Evolutionary conservation across 2,329 filamentous ascomycete species (phyloP).

Genomic region (Aspergillus sclerotialis): DNA sequence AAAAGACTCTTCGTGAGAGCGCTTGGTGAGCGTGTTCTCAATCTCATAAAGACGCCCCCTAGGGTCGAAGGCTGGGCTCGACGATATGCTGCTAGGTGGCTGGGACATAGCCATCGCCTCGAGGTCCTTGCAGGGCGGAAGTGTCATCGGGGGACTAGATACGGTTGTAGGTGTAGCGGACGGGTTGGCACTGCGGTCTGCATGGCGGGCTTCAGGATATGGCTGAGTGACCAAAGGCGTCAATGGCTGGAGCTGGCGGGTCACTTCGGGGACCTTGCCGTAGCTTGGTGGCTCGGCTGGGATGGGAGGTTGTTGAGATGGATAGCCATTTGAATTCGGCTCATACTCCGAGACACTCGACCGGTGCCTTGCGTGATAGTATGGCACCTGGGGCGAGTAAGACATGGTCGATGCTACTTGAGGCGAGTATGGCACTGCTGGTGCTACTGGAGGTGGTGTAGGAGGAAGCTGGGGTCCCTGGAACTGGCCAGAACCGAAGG

Average conservation of each 20-base stretch:
- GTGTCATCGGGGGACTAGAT: conserved; percentile 21
- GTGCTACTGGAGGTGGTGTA: conserved; percentile 35
- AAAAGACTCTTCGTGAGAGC: conserved; percentile 32
- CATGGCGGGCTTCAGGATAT: conserved; percentile 32
- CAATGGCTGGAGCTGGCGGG: conserved; percentile 21
- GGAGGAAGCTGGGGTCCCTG: conserved; percentile 35
- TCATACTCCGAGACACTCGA: conserved; percentile 30
- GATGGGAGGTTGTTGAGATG: conserved; percentile 12
- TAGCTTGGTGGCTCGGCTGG: conserved; percentile 17
- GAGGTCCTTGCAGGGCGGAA: conserved; percentile 32
- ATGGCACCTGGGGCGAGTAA: conserved; percentile 29
- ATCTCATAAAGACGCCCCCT: conserved; percentile 27
- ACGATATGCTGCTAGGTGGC: conserved; percentile 15
- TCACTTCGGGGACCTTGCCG: conserved; percentile 20
- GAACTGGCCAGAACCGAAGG: conserved; percentile 39
- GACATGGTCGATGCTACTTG: conserved; percentile 21
- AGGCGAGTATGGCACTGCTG: conserved; percentile 30
- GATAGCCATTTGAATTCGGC: conserved; percentile 12
- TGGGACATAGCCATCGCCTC: conserved; percentile 22
- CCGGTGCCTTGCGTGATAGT: conserved; percentile 25
- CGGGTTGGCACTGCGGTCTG: conserved; percentile 33
- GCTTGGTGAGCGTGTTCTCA: conserved; percentile 22
- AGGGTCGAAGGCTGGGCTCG: conserved; percentile 17
- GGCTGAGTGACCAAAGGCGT: conserved; percentile 13
- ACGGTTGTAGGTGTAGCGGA: conserved; percentile 25